Evolutionary conservation across 495 filamentous ascomycete species (phyloP).

Genomic region (Elasticomyces elasticus): DNA sequence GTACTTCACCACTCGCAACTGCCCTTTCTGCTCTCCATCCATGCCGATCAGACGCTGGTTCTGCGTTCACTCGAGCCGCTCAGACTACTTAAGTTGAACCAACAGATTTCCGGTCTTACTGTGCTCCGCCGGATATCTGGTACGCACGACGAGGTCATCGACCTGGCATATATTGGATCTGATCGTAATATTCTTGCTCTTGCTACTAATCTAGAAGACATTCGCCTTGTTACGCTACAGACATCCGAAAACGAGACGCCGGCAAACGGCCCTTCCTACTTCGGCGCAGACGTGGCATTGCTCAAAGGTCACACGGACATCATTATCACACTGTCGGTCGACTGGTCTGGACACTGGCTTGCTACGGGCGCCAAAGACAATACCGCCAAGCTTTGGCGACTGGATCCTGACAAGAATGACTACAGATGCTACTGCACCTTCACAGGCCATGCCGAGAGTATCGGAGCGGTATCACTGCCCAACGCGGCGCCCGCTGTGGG

Average conservation of each 20-base stretch:
- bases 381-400: slow-evolving; percentile 78
- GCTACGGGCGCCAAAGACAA: slow-evolving; percentile 96
- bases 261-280: slow-evolving; percentile 41
- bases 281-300: slow-evolving; percentile 74
- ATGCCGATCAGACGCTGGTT: slow-evolving; percentile 75
- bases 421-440: slow-evolving; percentile 73
- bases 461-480: slow-evolving; percentile 85
- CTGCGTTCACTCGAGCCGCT: slow-evolving; percentile 49
- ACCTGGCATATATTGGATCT: slow-evolving; percentile 71
- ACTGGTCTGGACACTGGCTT: slow-evolving; percentile 95
- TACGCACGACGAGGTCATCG: slow-evolving; percentile 95
- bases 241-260: slow-evolving; percentile 3
- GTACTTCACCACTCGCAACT: slow-evolving; percentile 53
- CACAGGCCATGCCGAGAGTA: slow-evolving; percentile 84
- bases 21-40: slow-evolving; percentile 67
- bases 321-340: slow-evolving; percentile 84
- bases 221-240: slow-evolving; percentile 67
- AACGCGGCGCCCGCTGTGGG: slow-evolving; percentile 50
- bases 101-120: slow-evolving; percentile 36
- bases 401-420: slow-evolving; percentile 65
- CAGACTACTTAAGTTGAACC: slow-evolving; percentile 24
- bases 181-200: slow-evolving; percentile 75
- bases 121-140: slow-evolving; percentile 72
- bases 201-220: slow-evolving; percentile 88
- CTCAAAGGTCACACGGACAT: slow-evolving; percentile 89